Base-by-base conservation (phyloP, 208 protist species). In the Sergeia podlipaevii region DNA sequence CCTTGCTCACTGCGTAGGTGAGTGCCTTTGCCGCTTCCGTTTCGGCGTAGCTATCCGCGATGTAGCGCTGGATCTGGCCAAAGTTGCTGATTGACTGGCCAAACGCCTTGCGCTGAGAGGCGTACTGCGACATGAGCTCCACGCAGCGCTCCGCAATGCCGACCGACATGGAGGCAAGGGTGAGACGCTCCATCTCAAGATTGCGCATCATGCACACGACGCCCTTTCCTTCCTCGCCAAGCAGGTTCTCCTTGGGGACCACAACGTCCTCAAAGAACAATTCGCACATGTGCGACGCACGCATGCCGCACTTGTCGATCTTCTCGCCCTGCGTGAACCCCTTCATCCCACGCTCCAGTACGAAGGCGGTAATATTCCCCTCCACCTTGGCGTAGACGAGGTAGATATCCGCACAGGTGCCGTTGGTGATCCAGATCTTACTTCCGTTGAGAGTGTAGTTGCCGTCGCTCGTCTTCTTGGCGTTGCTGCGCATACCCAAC, bases 391-490 rank as follows among this genome's bases (percentile, higher is more conserved):
- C 97, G 74, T 99, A 99, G 29, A 98, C 85, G 38, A 99, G 74
- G 18, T 93, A 81, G 33, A 98, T 77, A 65, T 98, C 95, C 6
- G 95, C 97, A 50, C 96, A 85, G 17, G 92, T 91, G 4, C 95
- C 97, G 64, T 99, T 99, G 2, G 97, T 99, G 49, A 98, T 98
- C 95, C 96, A 98, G 48, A 97, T 97, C 74, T 99, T 99, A 48
- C 74, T 95, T 24, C 97, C 97, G 60, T 98, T 98, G 10, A 98
- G 73, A 11, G 97, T 56, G 67, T 92, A 98, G 36, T 67, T 34
- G 29, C 71, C 75, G 23, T 69, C 60, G 21, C 70, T 84, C 32
- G 93, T 65, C 51, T 85, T 83, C 24, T 67, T 82, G 3, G 96
- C 97, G 17, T 32, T 81, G 7, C 89, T 91, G 47, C 70, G 75